A percentile compares a stretch with the other conserved stretches of the same genome.
Evolutionary conservation across 352 stramenopile genomes (phyloP).

Genomic region (Phytopythium sindhum): DNA sequence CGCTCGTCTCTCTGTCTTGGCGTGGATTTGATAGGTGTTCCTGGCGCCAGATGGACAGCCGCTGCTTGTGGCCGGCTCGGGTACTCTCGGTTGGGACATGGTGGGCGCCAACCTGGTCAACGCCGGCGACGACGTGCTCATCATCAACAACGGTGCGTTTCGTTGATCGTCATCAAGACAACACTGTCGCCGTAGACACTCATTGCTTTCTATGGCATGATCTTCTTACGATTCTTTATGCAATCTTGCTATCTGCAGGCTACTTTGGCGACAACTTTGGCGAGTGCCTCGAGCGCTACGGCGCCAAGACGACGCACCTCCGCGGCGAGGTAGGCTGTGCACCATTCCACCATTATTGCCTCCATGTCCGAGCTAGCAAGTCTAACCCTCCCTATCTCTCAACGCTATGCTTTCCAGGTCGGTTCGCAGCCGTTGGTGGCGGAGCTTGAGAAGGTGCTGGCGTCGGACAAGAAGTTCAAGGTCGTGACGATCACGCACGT

Average conservation of each 20-base stretch:
- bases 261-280: conserved; percentile 79
- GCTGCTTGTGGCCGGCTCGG: conserved; percentile 61
- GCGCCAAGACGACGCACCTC: conserved; percentile 57
- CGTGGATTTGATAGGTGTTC: conserved; percentile 29
- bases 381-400: neutral
- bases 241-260: neutral
- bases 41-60: conserved; percentile 67
- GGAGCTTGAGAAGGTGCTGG: conserved; percentile 42
- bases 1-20: neutral
- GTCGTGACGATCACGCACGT: conserved; percentile 77
- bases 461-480: conserved; percentile 44
- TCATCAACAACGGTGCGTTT: conserved; percentile 59
- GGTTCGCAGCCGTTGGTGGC: conserved; percentile 46
- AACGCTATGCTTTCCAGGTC: conserved; percentile 21
- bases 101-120: conserved; percentile 73
- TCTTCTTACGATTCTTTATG: neutral
- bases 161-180: neutral
- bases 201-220: neutral
- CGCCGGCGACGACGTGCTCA: conserved; percentile 55
- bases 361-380: neutral
- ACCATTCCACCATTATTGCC: neutral
- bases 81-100: conserved; percentile 79
- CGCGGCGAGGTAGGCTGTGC: conserved; percentile 30
- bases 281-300: conserved; percentile 67
- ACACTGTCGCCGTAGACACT: neutral